These are phyloP conservation scores for Circinella umbellata DNA, from an alignment of 371 early-diverging fungal genomes.

Conservation along the genomic window DNA sequence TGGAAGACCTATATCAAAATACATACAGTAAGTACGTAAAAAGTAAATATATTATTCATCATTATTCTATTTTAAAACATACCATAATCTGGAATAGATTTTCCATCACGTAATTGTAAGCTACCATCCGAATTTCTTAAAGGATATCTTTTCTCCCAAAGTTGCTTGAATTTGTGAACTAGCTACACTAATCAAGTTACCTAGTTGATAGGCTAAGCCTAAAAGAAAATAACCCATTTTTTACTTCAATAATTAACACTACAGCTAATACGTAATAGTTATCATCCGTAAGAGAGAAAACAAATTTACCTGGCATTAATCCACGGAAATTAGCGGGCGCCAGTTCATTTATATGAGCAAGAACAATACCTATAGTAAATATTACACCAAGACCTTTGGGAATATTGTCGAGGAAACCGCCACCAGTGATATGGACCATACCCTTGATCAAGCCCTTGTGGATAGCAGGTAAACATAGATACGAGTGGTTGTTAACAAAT, in stretches of 20 bases:
- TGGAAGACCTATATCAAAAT: constrained; percentile 15
- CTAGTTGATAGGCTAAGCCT: constrained; percentile 70
- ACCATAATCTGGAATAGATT: constrained; percentile 63
- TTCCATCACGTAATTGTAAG: constrained; percentile 40
- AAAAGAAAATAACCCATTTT: neutral
- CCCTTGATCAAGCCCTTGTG: constrained; percentile 84
- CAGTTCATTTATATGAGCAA: constrained; percentile 72
- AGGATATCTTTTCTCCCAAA: constrained; percentile 57
- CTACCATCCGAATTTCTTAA: constrained; percentile 38
- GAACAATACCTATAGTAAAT: constrained; percentile 48
- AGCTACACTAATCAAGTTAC: constrained; percentile 70
- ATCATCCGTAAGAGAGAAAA: neutral
- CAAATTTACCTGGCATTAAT: constrained; percentile 56
- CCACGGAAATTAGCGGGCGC: constrained; percentile 69
- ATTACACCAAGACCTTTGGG: constrained; percentile 77
- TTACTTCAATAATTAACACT: neutral
- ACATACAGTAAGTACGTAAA: no score
- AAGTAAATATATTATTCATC: no score
- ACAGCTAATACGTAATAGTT: no score
- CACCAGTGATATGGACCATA: constrained; percentile 98
- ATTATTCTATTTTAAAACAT: neutral
- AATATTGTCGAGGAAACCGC: constrained; percentile 97
- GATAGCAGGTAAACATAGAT: constrained; percentile 94
- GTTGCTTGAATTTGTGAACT: constrained; percentile 72
- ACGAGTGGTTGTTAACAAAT: constrained; percentile 90